Evolutionary conservation across 2,329 filamentous ascomycete genomes (phyloP).

Genomic region (Fusarium chaquense): DNA sequence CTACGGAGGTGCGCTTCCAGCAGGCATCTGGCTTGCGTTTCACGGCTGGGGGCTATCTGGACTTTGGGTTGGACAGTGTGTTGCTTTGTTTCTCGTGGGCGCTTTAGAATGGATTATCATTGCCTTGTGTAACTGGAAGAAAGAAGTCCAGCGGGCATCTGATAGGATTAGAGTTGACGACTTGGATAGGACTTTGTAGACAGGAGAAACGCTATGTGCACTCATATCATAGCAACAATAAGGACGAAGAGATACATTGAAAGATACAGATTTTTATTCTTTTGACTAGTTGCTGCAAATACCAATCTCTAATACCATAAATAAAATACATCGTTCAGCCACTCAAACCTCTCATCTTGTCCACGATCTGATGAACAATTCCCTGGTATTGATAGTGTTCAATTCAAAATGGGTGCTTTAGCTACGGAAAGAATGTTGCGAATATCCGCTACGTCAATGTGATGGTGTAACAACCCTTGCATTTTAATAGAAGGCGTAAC

Average conservation of each 20-base stretch:
- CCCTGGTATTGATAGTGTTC: not conserved
- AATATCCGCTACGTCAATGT: not conserved
- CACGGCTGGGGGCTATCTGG: constrained; percentile 85
- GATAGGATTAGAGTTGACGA: constrained; percentile 44
- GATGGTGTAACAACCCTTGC: constrained; percentile 28
- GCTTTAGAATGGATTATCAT: constrained; percentile 83
- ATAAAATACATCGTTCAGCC: not conserved
- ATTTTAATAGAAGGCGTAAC: constrained; percentile 15
- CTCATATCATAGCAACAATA: not conserved
- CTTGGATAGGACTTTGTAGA: not conserved
- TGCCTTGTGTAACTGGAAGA: constrained; percentile 79
- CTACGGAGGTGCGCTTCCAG: constrained; percentile 82
- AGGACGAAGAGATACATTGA: not conserved
- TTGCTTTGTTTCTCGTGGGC: constrained; percentile 84
- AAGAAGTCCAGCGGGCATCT: constrained; percentile 45
- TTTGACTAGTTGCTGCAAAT: not conserved
- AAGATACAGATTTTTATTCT: not conserved
- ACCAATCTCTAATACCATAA: not conserved
- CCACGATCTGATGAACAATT: not conserved
- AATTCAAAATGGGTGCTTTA: not conserved
- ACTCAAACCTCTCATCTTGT: not conserved
- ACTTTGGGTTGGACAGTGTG: constrained; percentile 86
- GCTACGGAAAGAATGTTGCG: not conserved
- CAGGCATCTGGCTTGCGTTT: constrained; percentile 87
- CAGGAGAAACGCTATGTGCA: not conserved